A percentile compares a stretch with the other conserved stretches of the same genome.
Evolutionary conservation across 768 basidiomycete species (phyloP).

Genomic region (Suillus spraguei): DNA sequence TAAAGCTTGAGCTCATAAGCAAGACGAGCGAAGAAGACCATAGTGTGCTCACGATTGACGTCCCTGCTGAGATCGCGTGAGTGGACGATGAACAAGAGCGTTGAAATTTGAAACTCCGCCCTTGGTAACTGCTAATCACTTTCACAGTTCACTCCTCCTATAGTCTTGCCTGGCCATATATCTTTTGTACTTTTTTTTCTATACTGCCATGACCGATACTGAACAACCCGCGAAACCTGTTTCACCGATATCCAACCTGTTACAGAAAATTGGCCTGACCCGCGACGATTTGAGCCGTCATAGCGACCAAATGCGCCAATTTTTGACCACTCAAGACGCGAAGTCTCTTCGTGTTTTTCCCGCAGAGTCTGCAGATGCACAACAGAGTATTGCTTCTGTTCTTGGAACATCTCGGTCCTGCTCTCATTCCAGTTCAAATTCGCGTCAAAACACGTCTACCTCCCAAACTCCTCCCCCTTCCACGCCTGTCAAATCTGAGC

Average conservation of each 20-base stretch:
- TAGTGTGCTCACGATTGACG: background rate
- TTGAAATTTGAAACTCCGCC: constrained; percentile 6
- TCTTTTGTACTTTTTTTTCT: constrained; percentile 4
- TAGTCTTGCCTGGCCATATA: constrained; percentile 6
- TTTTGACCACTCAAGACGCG: constrained; percentile 59
- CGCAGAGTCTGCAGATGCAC: constrained; percentile 34
- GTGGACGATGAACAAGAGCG: constrained; percentile 1
- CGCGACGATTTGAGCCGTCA: constrained; percentile 72
- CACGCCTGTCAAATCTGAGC: constrained; percentile 68
- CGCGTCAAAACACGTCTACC: constrained; percentile 50
- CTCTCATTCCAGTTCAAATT: constrained; percentile 43
- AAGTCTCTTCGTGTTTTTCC: constrained; percentile 47
- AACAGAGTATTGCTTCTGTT: constrained; percentile 43
- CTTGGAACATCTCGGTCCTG: constrained; percentile 43
- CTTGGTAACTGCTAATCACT: background rate
- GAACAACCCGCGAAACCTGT: constrained; percentile 28
- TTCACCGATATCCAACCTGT: constrained; percentile 75
- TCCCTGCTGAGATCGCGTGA: background rate
- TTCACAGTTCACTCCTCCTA: constrained; percentile 4
- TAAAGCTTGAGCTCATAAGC: background rate
- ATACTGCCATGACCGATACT: constrained; percentile 22
- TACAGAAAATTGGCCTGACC: constrained; percentile 73
- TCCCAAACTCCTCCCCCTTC: constrained; percentile 45
- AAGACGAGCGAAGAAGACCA: background rate
- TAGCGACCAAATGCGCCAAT: constrained; percentile 81